These are phyloP conservation scores for Rhizopogon vesiculosus DNA, from an alignment of 768 basidiomycete genomes.

Conservation along the genomic window DNA sequence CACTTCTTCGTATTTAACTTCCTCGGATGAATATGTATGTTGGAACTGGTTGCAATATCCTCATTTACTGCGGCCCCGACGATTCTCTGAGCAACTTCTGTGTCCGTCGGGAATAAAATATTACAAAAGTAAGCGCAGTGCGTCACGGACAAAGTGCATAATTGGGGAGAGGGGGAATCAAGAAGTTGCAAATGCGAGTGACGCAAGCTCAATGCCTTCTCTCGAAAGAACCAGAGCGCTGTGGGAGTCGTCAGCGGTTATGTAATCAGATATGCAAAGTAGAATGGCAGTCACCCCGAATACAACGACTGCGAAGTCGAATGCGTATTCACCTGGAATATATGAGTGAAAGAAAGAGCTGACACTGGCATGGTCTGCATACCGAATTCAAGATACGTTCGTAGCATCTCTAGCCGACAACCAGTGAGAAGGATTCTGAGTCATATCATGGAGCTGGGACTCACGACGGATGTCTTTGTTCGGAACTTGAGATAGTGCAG, in stretches of 20 bases:
- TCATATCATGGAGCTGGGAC: slow-evolving; percentile 23
- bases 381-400: slow-evolving; percentile 81
- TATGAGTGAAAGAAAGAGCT: neutral
- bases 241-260: slow-evolving; percentile 4
- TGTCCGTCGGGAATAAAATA: neutral
- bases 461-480: slow-evolving; percentile 88
- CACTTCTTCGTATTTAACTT: slow-evolving; percentile 99
- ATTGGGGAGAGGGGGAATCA: neutral
- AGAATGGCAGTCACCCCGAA: slow-evolving; percentile 51
- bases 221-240: slow-evolving; percentile 78
- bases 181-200: neutral
- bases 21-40: slow-evolving; percentile 57
- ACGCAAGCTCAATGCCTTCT: slow-evolving; percentile 25
- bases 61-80: neutral
- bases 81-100: neutral
- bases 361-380: slow-evolving; percentile 15
- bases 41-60: neutral
- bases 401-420: slow-evolving; percentile 51
- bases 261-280: neutral
- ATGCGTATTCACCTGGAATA: slow-evolving; percentile 72
- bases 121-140: neutral
- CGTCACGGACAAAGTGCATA: neutral
- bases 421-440: neutral
- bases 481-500: slow-evolving; percentile 67
- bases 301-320: slow-evolving; percentile 83